These are phyloP conservation scores for Fusarium sp. DNA, from an alignment of 2,329 filamentous ascomycete species.

Conservation along the genomic window DNA sequence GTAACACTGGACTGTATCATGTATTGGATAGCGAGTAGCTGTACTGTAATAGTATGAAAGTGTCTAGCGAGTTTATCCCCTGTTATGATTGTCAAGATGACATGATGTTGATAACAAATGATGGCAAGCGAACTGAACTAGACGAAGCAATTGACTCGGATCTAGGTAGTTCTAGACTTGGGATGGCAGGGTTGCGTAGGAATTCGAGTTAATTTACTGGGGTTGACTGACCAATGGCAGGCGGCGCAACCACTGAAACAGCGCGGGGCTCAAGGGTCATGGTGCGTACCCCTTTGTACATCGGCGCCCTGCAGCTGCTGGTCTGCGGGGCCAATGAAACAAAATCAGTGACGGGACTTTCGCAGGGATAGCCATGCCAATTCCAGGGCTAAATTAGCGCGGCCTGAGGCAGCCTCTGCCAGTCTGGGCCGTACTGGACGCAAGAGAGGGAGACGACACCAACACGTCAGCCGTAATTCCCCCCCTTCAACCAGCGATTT, in stretches of 20 bases:
- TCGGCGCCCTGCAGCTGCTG: neutral
- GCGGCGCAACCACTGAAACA: neutral
- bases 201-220: neutral
- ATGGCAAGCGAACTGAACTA: neutral
- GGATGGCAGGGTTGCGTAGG: constrained; percentile 1
- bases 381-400: constrained; percentile 6
- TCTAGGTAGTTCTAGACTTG: neutral
- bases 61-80: neutral
- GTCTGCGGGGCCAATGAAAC: constrained; percentile 12
- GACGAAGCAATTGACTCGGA: neutral
- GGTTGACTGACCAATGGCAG: neutral
- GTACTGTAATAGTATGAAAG: neutral
- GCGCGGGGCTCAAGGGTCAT: neutral
- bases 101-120: neutral
- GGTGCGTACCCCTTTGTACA: neutral
- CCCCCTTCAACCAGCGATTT: neutral
- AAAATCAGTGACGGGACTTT: neutral
- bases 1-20: neutral
- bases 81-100: neutral
- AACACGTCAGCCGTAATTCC: constrained; percentile 35
- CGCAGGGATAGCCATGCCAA: constrained; percentile 13
- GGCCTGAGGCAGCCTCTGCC: constrained; percentile 34
- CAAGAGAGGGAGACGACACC: constrained; percentile 30
- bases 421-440: constrained; percentile 10
- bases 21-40: too few species aligned